Conservation (phyloP, 1,284 basidiomycete genomes). For the Ceratobasidium sp. region DNA sequence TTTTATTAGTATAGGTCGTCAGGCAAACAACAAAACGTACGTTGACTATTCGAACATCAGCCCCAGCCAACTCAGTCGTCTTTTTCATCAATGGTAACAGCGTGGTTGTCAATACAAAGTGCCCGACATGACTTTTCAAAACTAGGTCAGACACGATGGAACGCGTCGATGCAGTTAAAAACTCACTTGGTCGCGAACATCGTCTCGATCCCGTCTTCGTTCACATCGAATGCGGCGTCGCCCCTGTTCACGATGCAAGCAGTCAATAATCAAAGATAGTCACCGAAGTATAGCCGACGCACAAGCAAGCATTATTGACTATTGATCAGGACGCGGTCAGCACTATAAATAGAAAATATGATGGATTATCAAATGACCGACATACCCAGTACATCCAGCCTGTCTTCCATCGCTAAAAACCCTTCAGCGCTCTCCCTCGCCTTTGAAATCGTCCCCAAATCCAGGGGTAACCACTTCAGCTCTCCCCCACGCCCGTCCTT, state of each 20-base stretch:
- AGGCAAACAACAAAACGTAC: conserved; percentile 49
- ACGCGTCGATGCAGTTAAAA: not conserved
- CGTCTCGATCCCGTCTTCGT: conserved; percentile 50
- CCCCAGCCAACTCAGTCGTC: conserved; percentile 54
- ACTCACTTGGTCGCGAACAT: conserved; percentile 58
- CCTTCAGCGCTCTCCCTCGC: conserved; percentile 57
- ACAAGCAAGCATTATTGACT: conserved; percentile 66
- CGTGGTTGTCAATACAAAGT: conserved; percentile 57
- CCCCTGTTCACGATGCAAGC: conserved; percentile 41
- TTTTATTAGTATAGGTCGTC: not conserved
- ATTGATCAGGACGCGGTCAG: not conserved
- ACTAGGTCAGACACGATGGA: conserved; percentile 3
- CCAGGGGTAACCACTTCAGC: conserved; percentile 57
- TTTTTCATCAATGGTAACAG: conserved; percentile 59
- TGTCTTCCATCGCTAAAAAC: conserved; percentile 57
- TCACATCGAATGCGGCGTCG: conserved; percentile 44
- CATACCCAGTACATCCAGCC: conserved; percentile 63
- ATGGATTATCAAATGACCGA: conserved; percentile 27
- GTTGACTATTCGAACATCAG: conserved; percentile 61
- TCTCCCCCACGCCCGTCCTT: conserved; percentile 52
- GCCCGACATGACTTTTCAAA: conserved; percentile 55
- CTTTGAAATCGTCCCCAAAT: conserved; percentile 55
- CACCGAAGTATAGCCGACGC: conserved; percentile 40
- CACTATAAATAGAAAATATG: not conserved
- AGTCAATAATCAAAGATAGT: not conserved